Conservation (phyloP, 2,329 filamentous ascomycete genomes). For the Xylaria sp. region DNA sequence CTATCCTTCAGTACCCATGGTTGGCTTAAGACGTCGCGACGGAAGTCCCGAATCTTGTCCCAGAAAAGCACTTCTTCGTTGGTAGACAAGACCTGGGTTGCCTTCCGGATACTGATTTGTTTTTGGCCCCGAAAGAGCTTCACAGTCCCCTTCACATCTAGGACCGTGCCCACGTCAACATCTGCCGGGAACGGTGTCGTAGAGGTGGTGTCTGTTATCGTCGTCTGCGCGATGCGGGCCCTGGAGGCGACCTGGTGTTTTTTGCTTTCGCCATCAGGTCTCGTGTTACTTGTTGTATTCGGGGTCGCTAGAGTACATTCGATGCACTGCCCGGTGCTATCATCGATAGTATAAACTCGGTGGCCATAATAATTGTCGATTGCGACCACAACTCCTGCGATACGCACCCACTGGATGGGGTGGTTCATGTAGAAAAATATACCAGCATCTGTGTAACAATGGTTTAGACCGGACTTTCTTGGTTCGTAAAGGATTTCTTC, state of each 20-base stretch:
- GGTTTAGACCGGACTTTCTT: background rate
- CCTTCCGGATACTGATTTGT: constrained; percentile 65
- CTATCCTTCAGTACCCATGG: constrained; percentile 66
- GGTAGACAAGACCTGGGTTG: constrained; percentile 62
- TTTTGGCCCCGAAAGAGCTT: constrained; percentile 59
- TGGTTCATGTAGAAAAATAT: constrained; percentile 78
- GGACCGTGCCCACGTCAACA: constrained; percentile 62
- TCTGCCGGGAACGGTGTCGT: constrained; percentile 35
- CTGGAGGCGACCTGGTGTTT: background rate
- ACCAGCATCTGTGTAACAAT: constrained; percentile 58
- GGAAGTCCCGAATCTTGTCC: constrained; percentile 65
- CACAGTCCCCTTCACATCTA: constrained; percentile 68
- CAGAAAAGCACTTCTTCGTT: constrained; percentile 69
- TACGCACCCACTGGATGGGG: constrained; percentile 78
- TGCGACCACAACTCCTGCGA: constrained; percentile 76
- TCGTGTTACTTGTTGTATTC: constrained; percentile 33
- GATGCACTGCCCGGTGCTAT: constrained; percentile 70
- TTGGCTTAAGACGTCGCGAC: constrained; percentile 59
- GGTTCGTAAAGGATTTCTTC: background rate
- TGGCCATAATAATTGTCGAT: constrained; percentile 62
- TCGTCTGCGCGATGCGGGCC: background rate
- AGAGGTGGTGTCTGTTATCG: constrained; percentile 15
- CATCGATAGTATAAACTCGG: constrained; percentile 70
- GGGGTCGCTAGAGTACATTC: constrained; percentile 55
- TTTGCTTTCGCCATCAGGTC: background rate